Percentiles rank a stretch among this genome's conserved stretches.
Evolutionary conservation across 1,139 yeast species (phyloP).

Genomic region (Geotrichum aggregatum): DNA sequence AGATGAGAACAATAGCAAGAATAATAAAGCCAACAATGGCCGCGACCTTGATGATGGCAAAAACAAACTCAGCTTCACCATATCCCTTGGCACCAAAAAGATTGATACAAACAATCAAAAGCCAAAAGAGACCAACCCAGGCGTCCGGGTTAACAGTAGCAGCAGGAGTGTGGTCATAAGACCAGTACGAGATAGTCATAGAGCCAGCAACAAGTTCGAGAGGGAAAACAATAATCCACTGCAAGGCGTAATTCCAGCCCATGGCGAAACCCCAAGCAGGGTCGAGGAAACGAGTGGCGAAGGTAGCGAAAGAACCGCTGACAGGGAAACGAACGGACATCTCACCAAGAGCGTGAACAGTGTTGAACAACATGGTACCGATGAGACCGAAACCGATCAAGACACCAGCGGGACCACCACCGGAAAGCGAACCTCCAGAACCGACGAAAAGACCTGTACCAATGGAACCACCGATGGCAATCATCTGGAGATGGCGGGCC

Average conservation of each 20-base stretch:
- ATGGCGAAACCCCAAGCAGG: constrained; percentile 75
- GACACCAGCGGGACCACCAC: constrained; percentile 74
- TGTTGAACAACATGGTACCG: constrained; percentile 59
- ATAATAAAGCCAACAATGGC: constrained; percentile 67
- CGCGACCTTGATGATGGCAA: constrained; percentile 57
- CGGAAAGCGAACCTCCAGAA: constrained; percentile 55
- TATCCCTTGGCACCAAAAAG: constrained; percentile 70
- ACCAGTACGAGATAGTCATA: constrained; percentile 65
- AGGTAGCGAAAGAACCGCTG: constrained; percentile 67
- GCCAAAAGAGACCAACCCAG: constrained; percentile 61
- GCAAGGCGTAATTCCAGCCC: constrained; percentile 78
- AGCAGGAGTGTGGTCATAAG: constrained; percentile 9
- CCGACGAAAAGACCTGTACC: constrained; percentile 72
- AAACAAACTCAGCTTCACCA: constrained; percentile 71
- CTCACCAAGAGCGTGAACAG: constrained; percentile 74
- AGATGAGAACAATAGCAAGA: constrained; percentile 54
- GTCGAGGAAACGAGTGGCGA: constrained; percentile 63
- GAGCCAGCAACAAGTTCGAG: constrained; percentile 78
- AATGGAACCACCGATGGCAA: constrained; percentile 71
- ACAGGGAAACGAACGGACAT: constrained; percentile 69
- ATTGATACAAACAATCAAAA: constrained; percentile 53
- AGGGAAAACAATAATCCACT: constrained; percentile 76
- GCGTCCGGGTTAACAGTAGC: constrained; percentile 48
- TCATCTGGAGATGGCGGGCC: constrained; percentile 53
- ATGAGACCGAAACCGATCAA: constrained; percentile 63